Evolutionary conservation across 352 stramenopile species (phyloP), one percentile per base, ranked within the genome.

Genomic region (Globisporangium mamillatum): DNA sequence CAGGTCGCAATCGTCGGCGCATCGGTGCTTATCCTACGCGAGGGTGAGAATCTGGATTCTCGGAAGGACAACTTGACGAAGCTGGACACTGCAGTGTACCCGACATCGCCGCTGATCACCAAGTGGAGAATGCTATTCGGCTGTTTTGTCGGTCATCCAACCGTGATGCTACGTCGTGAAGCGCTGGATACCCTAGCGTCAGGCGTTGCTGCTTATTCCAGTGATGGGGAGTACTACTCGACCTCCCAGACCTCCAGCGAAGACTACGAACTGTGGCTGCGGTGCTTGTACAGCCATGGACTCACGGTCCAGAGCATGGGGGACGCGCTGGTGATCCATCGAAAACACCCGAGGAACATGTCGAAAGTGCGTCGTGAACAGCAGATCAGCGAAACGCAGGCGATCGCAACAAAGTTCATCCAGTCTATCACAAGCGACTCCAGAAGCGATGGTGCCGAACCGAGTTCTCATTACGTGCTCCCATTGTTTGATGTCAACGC

Each of bases 181-280:
- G 75, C 81, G 14, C 18, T 86, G 6, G 75, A 80, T 22, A 29
- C 48, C 66, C 59, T 79, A 24, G 55, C 29, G 18, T n/a, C 44
- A 52, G 44, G 8, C 22, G 60, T 64, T 27, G 63, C 52, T 1
- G 61, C 60, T 52, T 60, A 61, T 3, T 72, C 86, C 22, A 18
- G 32, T 25, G 9, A 38, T 38, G 20, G 4, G 10, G 60, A 68
- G 25, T 94, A 91, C 67, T 32, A 32, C 2, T 80, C 80, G 34
- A 66, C 20, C 66, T 55, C 67, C 20, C 66, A 67, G n/a, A 61
- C 46, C 27, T 74, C 70, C 36, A 84, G 83, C 22, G 89, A 96
- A 68, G 89, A 96, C 60, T 96, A 96, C 65, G 83, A 93, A 50
- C 63, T 96, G 20, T 96, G 89, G 89, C 67, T 96, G 14, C 80